Evolutionary conservation across 768 basidiomycete genomes (phyloP), one percentile per base, ranked within the genome.

Genomic region (Collybiopsis confluens): DNA sequence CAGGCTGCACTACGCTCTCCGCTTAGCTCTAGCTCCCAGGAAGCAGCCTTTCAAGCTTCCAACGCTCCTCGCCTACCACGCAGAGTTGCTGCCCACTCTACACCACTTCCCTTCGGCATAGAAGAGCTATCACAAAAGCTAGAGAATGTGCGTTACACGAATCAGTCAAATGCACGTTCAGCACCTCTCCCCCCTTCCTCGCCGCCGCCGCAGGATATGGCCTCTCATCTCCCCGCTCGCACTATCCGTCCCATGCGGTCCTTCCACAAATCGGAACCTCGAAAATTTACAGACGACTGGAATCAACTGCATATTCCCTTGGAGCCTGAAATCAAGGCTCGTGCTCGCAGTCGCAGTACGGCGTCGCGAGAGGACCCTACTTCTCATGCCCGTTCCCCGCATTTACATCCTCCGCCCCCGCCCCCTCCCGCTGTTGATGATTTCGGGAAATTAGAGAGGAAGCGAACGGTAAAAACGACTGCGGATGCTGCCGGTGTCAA

Each of bases 101-200:
- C 59, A 4, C 70, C 64, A 43, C 55, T 67, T 27, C 63, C 70
- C 1, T 80, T 86, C 55, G 73, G 80, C 2, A 68, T 76, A 7
- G 83, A 85, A 36, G 86, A 86, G 55, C 68, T 89, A 56, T 73
- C 80, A 15, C 73, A 69, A 62, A 83, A 80, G 64, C 68, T 90
- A 53, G 70, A 80, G 56, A 78, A 66, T 55, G 72, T 85, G 45
- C 77, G 84, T 46, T 56, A 70, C 13, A 59, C 65, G 42, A 40
- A 35, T 24, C 45, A 36, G 24, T 59, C 61, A 23, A 45, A 45
- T 27, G 18, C 54, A 21, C 44, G 24, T 13, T 40, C 44, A 18
- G n/a, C 45, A 10, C 55, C 49, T 51, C 30, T 21, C 21, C 23
- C 46, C 3, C 18, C 10, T n/a, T n/a, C n/a, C n/a, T n/a, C n/a